Percentiles rank a stretch among this genome's conserved stretches.
These are phyloP conservation scores for Coemansia sp. DNA, from an alignment of 192 early-diverging fungal genomes.

Conservation along the genomic window DNA sequence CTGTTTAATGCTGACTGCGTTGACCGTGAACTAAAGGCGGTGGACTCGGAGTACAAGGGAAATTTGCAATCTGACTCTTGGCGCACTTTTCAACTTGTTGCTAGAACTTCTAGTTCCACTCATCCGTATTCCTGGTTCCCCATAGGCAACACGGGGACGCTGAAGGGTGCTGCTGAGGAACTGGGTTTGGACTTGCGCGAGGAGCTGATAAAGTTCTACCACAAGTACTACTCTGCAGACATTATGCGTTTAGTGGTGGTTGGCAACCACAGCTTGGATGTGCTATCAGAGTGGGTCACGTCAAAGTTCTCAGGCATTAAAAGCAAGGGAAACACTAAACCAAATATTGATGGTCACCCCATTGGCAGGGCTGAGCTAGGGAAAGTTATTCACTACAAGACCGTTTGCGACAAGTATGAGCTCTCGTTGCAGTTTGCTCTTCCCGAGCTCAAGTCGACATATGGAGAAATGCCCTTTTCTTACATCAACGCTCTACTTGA, in stretches of 20 bases:
- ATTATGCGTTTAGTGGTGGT: too few species aligned
- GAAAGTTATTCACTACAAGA: constrained; percentile 70
- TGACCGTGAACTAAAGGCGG: constrained; percentile 85
- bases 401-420: constrained; percentile 69
- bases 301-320: constrained; percentile 42
- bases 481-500: constrained; percentile 81
- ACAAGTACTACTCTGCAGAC: too few species aligned
- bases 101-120: constrained; percentile 47
- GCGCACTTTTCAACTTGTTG: not conserved
- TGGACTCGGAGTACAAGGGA: constrained; percentile 40
- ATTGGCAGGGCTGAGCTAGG: constrained; percentile 63
- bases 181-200: constrained; percentile 35
- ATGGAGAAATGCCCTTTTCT: constrained; percentile 56
- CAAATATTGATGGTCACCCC: constrained; percentile 64
- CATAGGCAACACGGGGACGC: constrained; percentile 81
- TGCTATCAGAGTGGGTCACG: too few species aligned
- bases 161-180: constrained; percentile 53
- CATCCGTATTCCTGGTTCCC: constrained; percentile 84
- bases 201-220: too few species aligned
- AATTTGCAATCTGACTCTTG: constrained; percentile 27
- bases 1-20: constrained; percentile 79
- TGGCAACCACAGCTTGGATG: too few species aligned
- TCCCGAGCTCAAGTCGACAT: constrained; percentile 66
- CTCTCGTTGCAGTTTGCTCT: constrained; percentile 79
- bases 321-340: constrained; percentile 68